Base-by-base conservation (phyloP, 1,139 yeast genomes). In the Suhomyces bolitotheri region DNA sequence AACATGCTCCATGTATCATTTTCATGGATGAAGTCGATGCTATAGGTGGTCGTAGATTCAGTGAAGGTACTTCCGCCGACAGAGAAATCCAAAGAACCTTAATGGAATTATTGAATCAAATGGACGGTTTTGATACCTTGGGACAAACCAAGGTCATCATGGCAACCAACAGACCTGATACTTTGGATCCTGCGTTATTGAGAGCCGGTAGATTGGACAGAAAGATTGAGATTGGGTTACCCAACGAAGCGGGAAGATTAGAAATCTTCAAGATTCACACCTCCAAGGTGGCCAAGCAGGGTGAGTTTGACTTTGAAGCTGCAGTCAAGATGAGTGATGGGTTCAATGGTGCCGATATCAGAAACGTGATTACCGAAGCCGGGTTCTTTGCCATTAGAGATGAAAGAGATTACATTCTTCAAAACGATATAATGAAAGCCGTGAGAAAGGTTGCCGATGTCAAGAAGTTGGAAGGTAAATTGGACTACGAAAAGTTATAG, bases 21-120 rank as follows among this genome's bases (percentile, higher is more conserved):
- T 94, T 94, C 60, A 90, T 94, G 97, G 99, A 94, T 70, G 99
- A 94, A 72, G 82, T 94, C 44, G 99, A 94, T 70, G 98, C 99
- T 36, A 94, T 94, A 63, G 99, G 99, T 58, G 98, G 98, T 36
- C 80, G 99, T 52, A 80, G 99, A 64, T 94, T 94, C 64, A 82
- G 94, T 51, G 99, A 94, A 63, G 99, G 99, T 64, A 92, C 98
- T 2, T 86, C 96, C 8, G 98, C 98, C 2, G 99, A 94, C 68
- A 82, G 98, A 63, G 99, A 94, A 64, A 92, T 94, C 57, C 99
- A 94, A 68, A 86, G 99, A 70, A 94, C 98, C 2, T 73, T 94
- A 60, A 92, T 94, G 98, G 99, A 94, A 66, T 73, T 94, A 57
- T 76, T 94, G 53, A 92, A 92, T 58, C 98, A 92, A 64, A 90